phyloP scores from a whole-genome alignment of 805 yeast genomes.

The Starmerella apicola region DNA sequence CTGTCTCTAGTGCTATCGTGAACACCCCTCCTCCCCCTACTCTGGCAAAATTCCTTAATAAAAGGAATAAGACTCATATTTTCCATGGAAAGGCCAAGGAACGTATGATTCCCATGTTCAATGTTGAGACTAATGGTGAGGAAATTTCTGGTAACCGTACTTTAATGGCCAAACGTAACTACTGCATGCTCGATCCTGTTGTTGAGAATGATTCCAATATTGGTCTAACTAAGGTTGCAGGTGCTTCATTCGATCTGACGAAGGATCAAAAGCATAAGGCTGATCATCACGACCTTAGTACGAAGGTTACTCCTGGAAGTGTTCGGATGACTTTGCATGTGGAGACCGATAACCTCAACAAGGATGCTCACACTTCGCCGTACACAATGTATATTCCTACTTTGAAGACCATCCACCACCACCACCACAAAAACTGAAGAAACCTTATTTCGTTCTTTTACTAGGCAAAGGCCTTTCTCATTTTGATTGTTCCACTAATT shows the following conservation, averaged over 20 bases:
- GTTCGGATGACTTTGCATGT: conserved; percentile 61
- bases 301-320: conserved; percentile 30
- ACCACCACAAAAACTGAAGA: no score
- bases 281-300: conserved; percentile 7
- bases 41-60: conserved; percentile 63
- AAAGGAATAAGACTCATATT: conserved; percentile 55
- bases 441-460: no score
- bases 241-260: conserved; percentile 14
- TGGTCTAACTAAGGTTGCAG: conserved; percentile 9
- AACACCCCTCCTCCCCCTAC: conserved; percentile 88
- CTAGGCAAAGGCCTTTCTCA: no score
- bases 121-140: conserved; percentile 43
- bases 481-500: no score
- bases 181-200: conserved; percentile 34
- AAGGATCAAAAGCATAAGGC: conserved; percentile 3
- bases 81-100: conserved; percentile 58
- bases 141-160: conserved; percentile 34
- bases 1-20: conserved; percentile 79
- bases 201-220: conserved; percentile 4
- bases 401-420: no score
- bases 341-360: conserved; percentile 44
- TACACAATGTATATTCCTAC: conserved; percentile 63
- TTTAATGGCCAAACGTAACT: conserved; percentile 46
- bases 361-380: conserved; percentile 41
- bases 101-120: conserved; percentile 66